Conservation (phyloP, 495 filamentous ascomycete species). For the Penicillium herquei region DNA sequence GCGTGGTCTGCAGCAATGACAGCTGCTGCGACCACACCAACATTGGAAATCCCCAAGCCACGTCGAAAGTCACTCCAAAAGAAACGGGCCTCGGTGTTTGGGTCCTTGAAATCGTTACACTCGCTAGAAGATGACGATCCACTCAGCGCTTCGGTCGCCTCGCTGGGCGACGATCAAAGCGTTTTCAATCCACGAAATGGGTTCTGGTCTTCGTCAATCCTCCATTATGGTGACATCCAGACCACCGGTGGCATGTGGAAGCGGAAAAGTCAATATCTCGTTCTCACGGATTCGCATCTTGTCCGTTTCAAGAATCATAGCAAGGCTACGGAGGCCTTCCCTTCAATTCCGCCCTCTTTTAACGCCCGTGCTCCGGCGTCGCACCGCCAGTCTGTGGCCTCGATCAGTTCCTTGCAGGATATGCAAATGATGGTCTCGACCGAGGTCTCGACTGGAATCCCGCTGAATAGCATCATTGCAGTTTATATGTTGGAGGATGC, state of each 20-base stretch:
- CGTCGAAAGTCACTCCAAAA: conserved; percentile 49
- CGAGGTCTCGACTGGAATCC: conserved; percentile 54
- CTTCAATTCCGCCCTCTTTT: conserved; percentile 47
- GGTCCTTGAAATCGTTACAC: conserved; percentile 53
- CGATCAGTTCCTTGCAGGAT: conserved; percentile 62
- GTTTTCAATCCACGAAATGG: conserved; percentile 28
- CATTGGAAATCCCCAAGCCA: conserved; percentile 30
- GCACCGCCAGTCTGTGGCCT: conserved; percentile 56
- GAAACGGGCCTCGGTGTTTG: conserved; percentile 54
- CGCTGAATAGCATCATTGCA: conserved; percentile 71
- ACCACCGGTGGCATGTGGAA: conserved; percentile 76
- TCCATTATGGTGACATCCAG: conserved; percentile 76
- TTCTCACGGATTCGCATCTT: conserved; percentile 83
- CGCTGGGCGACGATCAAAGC: conserved; percentile 34
- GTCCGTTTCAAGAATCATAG: conserved; percentile 75
- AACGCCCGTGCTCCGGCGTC: conserved; percentile 31
- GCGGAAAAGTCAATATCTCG: conserved; percentile 84
- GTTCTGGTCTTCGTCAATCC: conserved; percentile 46
- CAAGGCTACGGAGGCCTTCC: conserved; percentile 66
- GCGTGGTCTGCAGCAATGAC: conserved; percentile 21
- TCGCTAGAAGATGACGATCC: conserved; percentile 51
- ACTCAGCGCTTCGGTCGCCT: conserved; percentile 33
- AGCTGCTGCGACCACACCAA: conserved; percentile 14
- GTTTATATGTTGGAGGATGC: conserved; percentile 79
- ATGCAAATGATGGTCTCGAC: conserved; percentile 50